These are phyloP conservation scores for Talaromyces sp. DNA, from an alignment of 2,329 filamentous ascomycete genomes.

Conservation along the genomic window DNA sequence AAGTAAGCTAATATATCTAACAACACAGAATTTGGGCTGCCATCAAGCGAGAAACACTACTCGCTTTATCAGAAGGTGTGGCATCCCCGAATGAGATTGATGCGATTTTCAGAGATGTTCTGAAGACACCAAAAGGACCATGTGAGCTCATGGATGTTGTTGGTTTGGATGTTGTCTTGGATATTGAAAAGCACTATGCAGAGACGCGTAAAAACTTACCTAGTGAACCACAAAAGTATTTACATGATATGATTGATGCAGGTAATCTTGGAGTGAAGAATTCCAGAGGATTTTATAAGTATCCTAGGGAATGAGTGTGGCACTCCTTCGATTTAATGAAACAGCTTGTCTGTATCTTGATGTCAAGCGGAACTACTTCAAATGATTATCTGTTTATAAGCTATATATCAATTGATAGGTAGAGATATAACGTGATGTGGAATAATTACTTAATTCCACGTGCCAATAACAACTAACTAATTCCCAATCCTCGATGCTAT, in stretches of 20 bases:
- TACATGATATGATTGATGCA: slow-evolving; percentile 26
- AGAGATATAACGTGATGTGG: too few species aligned
- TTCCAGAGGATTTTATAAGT: slow-evolving; percentile 30
- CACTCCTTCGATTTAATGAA: not conserved
- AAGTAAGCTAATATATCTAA: not conserved
- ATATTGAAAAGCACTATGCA: slow-evolving; percentile 39
- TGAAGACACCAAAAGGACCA: slow-evolving; percentile 32
- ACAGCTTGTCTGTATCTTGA: too few species aligned
- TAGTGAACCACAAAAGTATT: slow-evolving; percentile 26
- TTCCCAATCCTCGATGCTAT: too few species aligned
- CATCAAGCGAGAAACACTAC: slow-evolving; percentile 39
- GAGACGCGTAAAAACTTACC: slow-evolving; percentile 26
- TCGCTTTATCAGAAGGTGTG: slow-evolving; percentile 31
- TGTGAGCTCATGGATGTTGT: slow-evolving; percentile 40
- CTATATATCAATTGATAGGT: too few species aligned
- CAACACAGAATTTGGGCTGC: slow-evolving; percentile 37
- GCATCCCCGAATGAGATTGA: slow-evolving; percentile 34
- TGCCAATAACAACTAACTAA: too few species aligned
- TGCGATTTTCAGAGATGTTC: slow-evolving; percentile 32
- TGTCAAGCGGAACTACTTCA: too few species aligned
- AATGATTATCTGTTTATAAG: too few species aligned
- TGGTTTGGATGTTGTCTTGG: slow-evolving; percentile 36
- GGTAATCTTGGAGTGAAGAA: slow-evolving; percentile 31
- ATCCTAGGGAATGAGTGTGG: slow-evolving; percentile 11
- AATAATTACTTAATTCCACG: too few species aligned